Conservation (phyloP, 768 basidiomycete species). For the Trametopsis cervina region DNA sequence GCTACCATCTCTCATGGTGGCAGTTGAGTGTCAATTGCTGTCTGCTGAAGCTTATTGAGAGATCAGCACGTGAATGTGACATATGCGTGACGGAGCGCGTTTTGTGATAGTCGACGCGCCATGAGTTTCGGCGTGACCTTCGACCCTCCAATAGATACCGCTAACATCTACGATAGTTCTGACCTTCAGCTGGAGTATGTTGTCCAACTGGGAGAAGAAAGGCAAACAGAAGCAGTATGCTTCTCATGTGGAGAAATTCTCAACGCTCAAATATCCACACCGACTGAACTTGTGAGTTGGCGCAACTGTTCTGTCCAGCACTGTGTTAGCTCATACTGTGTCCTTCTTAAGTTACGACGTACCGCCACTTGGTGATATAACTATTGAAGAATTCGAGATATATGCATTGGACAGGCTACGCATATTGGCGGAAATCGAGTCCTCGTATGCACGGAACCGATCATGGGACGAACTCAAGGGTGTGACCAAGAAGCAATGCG, state of each 20-base stretch:
- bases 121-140: neutral
- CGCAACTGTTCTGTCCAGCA: neutral
- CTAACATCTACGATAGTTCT: no score
- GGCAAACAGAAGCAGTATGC: neutral
- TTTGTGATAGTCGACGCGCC: neutral
- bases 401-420: slow-evolving; percentile 85
- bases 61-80: neutral
- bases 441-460: slow-evolving; percentile 78
- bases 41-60: no score
- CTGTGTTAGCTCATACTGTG: slow-evolving; percentile 7
- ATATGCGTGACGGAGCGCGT: neutral
- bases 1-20: no score
- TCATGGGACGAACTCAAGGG: slow-evolving; percentile 69
- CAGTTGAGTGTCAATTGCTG: no score
- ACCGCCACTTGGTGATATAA: slow-evolving; percentile 83
- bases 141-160: no score
- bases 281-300: slow-evolving; percentile 70
- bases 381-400: slow-evolving; percentile 91
- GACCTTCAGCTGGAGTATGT: no score
- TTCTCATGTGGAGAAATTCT: neutral
- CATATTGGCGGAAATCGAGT: slow-evolving; percentile 86
- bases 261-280: slow-evolving; percentile 40
- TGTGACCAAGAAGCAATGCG: slow-evolving; percentile 56
- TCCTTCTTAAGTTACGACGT: slow-evolving; percentile 63
- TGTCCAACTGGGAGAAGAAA: no score